These are phyloP conservation scores for Macadamia integrifolia DNA, from an alignment of 164 flowering plant species.

Conservation along the genomic window DNA sequence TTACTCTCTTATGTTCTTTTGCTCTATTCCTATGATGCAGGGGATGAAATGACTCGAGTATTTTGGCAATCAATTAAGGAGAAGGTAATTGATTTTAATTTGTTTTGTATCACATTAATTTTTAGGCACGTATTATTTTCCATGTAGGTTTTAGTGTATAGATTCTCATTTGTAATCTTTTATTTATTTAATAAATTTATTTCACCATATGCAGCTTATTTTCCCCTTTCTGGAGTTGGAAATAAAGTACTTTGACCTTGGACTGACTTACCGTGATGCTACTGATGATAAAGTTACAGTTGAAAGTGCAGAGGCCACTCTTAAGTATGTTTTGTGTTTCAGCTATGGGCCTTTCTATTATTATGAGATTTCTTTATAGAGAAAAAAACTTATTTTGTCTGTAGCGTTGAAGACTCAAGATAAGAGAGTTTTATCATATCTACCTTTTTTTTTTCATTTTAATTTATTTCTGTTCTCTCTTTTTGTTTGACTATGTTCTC, in stretches of 20 bases:
- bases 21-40: conserved; percentile 26
- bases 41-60: conserved; percentile 98
- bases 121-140: too few relatives aligned
- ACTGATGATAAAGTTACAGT: conserved; percentile 95
- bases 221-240: conserved; percentile 89
- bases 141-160: background rate
- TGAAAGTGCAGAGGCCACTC: conserved; percentile 99
- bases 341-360: background rate
- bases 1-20: background rate
- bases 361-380: background rate
- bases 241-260: conserved; percentile 93
- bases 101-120: background rate
- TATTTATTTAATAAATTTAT: conserved; percentile 1
- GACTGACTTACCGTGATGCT: conserved; percentile 84
- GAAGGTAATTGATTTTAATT: conserved; percentile 43
- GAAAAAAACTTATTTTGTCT: background rate
- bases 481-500: background rate
- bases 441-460: background rate
- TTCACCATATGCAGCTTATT: conserved; percentile 57
- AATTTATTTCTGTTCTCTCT: background rate
- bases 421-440: background rate
- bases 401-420: background rate
- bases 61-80: conserved; percentile 86
- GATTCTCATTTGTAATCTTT: background rate
- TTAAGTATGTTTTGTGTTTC: conserved; percentile 50